A percentile compares a stretch with the other conserved stretches of the same genome.
Conservation (phyloP, 2,329 filamentous ascomycete species). For the Coleophoma crateriformis region DNA sequence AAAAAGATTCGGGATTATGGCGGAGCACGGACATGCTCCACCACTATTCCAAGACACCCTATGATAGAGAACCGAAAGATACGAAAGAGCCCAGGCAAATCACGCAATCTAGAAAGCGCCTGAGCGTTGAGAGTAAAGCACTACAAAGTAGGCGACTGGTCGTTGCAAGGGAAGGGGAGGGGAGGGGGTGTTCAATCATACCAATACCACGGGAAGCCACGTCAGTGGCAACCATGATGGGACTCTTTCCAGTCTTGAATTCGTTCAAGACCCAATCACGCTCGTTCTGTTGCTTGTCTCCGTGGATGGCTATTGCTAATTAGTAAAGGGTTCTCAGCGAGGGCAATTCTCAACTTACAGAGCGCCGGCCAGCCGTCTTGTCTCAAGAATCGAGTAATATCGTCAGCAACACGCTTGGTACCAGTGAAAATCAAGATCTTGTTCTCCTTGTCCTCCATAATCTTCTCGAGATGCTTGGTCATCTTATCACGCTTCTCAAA, state of each 20-base stretch:
- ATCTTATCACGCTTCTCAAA: conserved; percentile 97
- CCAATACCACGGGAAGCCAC: conserved; percentile 99
- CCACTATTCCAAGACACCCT: conserved; percentile 83
- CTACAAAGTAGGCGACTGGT: conserved; percentile 55
- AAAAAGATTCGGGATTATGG: conserved; percentile 67
- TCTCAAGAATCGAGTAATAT: conserved; percentile 94
- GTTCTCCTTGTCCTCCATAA: conserved; percentile 94
- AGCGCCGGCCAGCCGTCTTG: conserved; percentile 97
- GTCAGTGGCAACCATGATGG: conserved; percentile 99
- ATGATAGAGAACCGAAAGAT: conserved; percentile 76
- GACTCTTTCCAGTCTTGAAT: conserved; percentile 99
- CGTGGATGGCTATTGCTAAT: conserved; percentile 73
- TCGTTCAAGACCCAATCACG: conserved; percentile 99
- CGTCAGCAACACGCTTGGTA: conserved; percentile 92
- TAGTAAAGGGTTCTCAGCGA: conserved; percentile 40
- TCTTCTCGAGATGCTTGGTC: conserved; percentile 95
- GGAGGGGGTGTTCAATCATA: conserved; percentile 72
- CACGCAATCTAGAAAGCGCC: conserved; percentile 83
- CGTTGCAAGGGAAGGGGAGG: conserved; percentile 39
- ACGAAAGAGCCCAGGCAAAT: conserved; percentile 84
- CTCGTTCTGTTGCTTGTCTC: conserved; percentile 99
- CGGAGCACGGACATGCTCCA: conserved; percentile 65
- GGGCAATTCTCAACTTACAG: conserved; percentile 60
- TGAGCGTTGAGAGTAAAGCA: conserved; percentile 91
- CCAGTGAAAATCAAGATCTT: conserved; percentile 94